Percentiles rank a stretch among this genome's conserved stretches.
Evolutionary conservation across 2,329 filamentous ascomycete species (phyloP).

Genomic region (Verticillium klebahnii): DNA sequence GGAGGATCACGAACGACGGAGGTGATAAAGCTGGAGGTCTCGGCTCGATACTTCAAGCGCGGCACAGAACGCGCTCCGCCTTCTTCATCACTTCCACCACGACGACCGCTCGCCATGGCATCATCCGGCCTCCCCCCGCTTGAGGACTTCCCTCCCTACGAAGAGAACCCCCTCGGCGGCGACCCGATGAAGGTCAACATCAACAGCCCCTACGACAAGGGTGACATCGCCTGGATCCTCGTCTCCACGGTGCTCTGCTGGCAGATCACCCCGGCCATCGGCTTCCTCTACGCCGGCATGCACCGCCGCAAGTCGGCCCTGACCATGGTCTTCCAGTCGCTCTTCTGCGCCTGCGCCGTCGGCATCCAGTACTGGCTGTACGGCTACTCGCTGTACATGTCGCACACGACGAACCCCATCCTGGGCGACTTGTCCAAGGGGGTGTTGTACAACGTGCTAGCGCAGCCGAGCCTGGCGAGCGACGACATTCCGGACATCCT

Average conservation of each 20-base stretch:
- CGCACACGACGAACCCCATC: constrained; percentile 28
- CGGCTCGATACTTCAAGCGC: neutral
- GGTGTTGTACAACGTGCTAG: constrained; percentile 29
- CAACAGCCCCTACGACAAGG: constrained; percentile 13
- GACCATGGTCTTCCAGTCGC: constrained; percentile 42
- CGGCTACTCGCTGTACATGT: constrained; percentile 37
- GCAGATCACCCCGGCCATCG: constrained; percentile 34
- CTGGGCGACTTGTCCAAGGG: constrained; percentile 29
- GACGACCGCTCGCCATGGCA: neutral
- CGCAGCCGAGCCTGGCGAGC: constrained; percentile 30
- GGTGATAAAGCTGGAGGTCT: neutral
- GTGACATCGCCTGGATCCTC: constrained; percentile 38
- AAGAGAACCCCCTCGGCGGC: neutral
- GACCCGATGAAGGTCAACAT: neutral
- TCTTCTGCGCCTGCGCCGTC: constrained; percentile 39
- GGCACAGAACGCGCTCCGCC: neutral
- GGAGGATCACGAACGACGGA: neutral
- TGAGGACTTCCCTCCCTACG: neutral
- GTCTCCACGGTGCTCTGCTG: constrained; percentile 30
- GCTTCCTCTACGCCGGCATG: constrained; percentile 33
- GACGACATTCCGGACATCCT: constrained; percentile 30
- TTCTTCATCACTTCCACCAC: neutral
- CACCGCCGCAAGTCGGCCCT: constrained; percentile 31
- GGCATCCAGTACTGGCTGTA: constrained; percentile 44
- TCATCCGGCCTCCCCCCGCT: neutral